A percentile compares a stretch with the other conserved stretches of the same genome.
Conservation (phyloP, 164 flowering plant species). For the Kingdonia uniflora region DNA sequence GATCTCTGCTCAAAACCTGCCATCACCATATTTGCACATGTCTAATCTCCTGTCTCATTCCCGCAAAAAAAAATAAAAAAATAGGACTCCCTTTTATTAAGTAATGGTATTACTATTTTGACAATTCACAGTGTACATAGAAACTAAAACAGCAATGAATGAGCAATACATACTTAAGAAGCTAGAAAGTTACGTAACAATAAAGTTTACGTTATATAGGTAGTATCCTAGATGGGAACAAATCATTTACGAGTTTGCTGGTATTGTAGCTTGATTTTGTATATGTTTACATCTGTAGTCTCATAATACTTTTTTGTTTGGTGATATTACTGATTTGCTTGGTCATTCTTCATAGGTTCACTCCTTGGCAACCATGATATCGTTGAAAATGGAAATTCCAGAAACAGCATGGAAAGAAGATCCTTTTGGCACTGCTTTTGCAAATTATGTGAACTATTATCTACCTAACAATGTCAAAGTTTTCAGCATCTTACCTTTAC, state of each 20-base stretch:
- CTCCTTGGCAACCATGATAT: slow-evolving; percentile 75
- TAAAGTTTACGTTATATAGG: neutral
- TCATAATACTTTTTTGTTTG: neutral
- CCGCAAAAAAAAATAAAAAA: too few species aligned
- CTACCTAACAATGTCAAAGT: slow-evolving; percentile 69
- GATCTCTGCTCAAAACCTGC: too few species aligned
- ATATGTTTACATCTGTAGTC: neutral
- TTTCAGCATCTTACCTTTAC: slow-evolving; percentile 80
- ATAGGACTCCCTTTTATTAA: too few species aligned
- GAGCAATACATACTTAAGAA: too few species aligned
- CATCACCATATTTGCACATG: too few species aligned
- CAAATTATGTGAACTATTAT: slow-evolving; percentile 41
- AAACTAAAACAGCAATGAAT: too few species aligned
- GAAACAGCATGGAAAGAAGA: slow-evolving; percentile 72
- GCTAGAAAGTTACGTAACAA: too few species aligned
- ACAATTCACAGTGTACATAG: too few species aligned
- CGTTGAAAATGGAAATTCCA: slow-evolving; percentile 91
- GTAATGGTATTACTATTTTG: too few species aligned
- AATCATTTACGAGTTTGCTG: neutral
- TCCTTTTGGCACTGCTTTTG: slow-evolving; percentile 64
- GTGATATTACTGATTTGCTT: slow-evolving; percentile 7
- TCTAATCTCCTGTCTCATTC: too few species aligned
- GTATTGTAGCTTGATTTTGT: neutral
- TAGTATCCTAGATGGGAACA: neutral
- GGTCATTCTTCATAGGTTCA: slow-evolving; percentile 47